Base-by-base conservation (phyloP, 495 filamentous ascomycete species). In the Penicillium herquei region DNA sequence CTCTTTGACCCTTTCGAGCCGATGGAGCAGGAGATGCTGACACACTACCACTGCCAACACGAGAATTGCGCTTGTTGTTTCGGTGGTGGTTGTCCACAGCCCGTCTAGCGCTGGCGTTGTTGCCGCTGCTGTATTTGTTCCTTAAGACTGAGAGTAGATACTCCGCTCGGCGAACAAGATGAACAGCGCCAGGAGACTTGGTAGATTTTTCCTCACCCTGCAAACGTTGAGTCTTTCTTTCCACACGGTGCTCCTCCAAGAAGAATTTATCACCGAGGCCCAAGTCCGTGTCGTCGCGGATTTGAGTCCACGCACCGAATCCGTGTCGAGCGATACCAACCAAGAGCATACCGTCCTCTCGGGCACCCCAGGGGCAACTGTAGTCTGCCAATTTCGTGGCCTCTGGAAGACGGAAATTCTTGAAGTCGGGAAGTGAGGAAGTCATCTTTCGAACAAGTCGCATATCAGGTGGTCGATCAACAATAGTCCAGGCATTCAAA, bases 311-410 rank as follows among this genome's bases (percentile, higher is more conserved):
- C 14, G 91, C 91, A 50, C 94, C 94, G 67, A 95, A 97, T 2
- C 94, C 94, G 67, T 98, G 93, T 39, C 88, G 82, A 53, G 87
- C 84, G 59, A 99, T 96, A 49, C 94, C 94, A 31, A 97, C 84
- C 52, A 91, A 89, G 42, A 99, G 85, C 94, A 99, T 99, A 33
- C 89, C 94, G 65, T 99, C 94, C 73, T 99, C 95, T 43, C 86
- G 83, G 4, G 92, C 81, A 48, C 91, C 91, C 94, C 94, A 99
- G 31, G 86, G 75, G 62, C 90, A 96, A 39, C 84, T 86, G 67
- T 97, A 99, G 34, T 82, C 80, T 3, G 93, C 90, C 11, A 88
- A 79, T 63, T 98, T 99, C 0, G 87, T 88, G 3, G 94, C 94
- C 67, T 97, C 92, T 4, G 90, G 87, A 31, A 99, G 82, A 14